phyloP scores from a whole-genome alignment of 768 basidiomycete genomes.

The Pisolithus microcarpus region DNA sequence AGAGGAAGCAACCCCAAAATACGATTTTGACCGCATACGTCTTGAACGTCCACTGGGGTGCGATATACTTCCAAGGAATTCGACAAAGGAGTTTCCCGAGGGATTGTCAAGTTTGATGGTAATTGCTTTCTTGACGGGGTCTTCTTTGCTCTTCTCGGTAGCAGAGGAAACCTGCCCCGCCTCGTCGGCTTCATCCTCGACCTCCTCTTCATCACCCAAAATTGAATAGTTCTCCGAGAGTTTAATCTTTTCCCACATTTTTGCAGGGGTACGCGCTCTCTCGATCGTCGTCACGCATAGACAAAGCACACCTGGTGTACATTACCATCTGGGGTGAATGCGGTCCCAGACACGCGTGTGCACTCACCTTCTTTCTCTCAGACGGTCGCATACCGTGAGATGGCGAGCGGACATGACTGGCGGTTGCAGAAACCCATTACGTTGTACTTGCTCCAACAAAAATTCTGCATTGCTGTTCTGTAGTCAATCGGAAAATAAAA shows the following conservation, averaged over 20 bases:
- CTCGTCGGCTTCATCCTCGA: conserved; percentile 36
- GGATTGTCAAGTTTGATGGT: conserved; percentile 89
- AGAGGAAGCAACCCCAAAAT: conserved; percentile 62
- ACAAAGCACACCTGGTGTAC: not conserved
- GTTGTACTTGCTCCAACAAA: conserved; percentile 98
- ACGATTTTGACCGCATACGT: conserved; percentile 78
- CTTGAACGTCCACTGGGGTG: conserved; percentile 92
- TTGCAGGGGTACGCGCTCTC: too few species aligned
- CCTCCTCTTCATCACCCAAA: conserved; percentile 49
- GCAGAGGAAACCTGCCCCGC: conserved; percentile 22
- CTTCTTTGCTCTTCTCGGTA: conserved; percentile 25
- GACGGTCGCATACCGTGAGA: conserved; percentile 96
- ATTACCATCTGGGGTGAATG: too few species aligned
- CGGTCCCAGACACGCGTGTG: too few species aligned
- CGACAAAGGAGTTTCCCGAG: conserved; percentile 93
- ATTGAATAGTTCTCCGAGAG: conserved; percentile 22
- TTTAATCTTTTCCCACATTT: too few species aligned
- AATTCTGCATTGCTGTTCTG: conserved; percentile 93
- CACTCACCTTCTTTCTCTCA: conserved; percentile 82
- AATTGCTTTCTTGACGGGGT: conserved; percentile 60
- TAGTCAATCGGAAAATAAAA: not conserved
- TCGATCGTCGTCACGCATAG: too few species aligned
- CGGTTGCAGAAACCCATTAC: conserved; percentile 92
- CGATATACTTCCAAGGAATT: conserved; percentile 76
- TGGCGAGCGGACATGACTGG: conserved; percentile 96